Base-by-base conservation (phyloP, 306 rosid species). In the Pyrus betulifolia region DNA sequence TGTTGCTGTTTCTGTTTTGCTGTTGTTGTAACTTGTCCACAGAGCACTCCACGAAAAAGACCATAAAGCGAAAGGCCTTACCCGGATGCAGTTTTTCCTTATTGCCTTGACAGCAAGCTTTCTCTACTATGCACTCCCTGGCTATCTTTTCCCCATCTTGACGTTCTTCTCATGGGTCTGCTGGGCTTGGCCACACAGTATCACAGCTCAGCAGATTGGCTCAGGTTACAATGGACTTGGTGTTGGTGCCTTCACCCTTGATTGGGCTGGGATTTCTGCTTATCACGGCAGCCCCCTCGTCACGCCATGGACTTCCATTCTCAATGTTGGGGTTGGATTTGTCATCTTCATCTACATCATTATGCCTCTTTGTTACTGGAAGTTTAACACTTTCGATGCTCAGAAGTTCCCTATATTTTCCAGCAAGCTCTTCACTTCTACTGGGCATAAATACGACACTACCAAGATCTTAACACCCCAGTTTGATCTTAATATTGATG, bases 11-110 rank as follows among this genome's bases (percentile, higher is more conserved):
- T 12, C 19, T 61, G 33, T 71, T 22, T 54, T 71, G 76, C 76
- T 58, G 55, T 40, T 44, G 42, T 14, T 73, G 67, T 57, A n/a
- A 57, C 55, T 49, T 49, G 18, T 2, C 19, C 19, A 1, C 91
- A 95, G 98, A 88, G 98, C 98, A 46, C 98, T 95, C 74, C 98
- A 95, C 80, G 98, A 95, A 82, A 92, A 78, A 82, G 97, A 95
- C 55, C 40, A 66, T 4, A 92, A 86, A 66, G 10, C 82, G 14
- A 89, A 83, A 76, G 88, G 98, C 57, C 60, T 87, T 25, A 89
- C 97, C 2, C 80, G 97, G 83, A 89, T 95, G 97, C 85, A 83
- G 74, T 95, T 95, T 78, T 92, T 95, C 79, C 85, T 92, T 31
- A 84, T 95, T 67, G 92, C 87, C 62, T 82, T 95, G 95, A 88